Percentiles rank a stretch among this genome's conserved stretches.
These are phyloP conservation scores for Pleurotus cornucopiae DNA, from an alignment of 768 basidiomycete species.

Conservation along the genomic window DNA sequence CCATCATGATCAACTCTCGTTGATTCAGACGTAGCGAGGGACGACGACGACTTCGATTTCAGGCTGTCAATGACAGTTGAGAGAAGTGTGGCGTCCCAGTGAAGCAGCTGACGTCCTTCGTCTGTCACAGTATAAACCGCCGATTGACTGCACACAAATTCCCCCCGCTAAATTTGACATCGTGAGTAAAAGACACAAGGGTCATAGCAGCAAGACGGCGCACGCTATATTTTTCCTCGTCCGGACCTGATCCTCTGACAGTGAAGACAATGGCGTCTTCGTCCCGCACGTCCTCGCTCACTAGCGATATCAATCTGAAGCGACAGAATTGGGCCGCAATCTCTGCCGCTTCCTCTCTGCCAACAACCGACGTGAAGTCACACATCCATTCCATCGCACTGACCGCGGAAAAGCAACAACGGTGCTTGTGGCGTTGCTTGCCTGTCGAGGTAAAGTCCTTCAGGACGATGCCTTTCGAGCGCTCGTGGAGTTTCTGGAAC, in stretches of 20 bases:
- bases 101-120: constrained; percentile 80
- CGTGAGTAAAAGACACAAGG: background rate
- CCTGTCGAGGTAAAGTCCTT: constrained; percentile 3
- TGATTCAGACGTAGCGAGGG: constrained; percentile 42
- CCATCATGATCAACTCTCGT: constrained; percentile 23
- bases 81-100: constrained; percentile 84
- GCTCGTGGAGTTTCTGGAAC: constrained; percentile 6
- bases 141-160: constrained; percentile 94
- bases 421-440: constrained; percentile 3
- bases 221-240: constrained; percentile 52
- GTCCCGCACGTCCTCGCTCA: constrained; percentile 60
- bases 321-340: constrained; percentile 77
- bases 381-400: constrained; percentile 74
- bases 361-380: constrained; percentile 74
- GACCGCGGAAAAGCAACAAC: constrained; percentile 59
- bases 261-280: constrained; percentile 65
- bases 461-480: constrained; percentile 5
- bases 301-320: constrained; percentile 62
- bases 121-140: constrained; percentile 94
- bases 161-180: constrained; percentile 67
- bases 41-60: constrained; percentile 42
- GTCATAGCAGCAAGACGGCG: constrained; percentile 22
- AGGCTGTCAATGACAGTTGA: constrained; percentile 47
- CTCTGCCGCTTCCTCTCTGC: constrained; percentile 76
- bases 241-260: constrained; percentile 23